Evolutionary conservation across 2,329 filamentous ascomycete genomes (phyloP).

Genomic region (Botrytis fragariae): DNA sequence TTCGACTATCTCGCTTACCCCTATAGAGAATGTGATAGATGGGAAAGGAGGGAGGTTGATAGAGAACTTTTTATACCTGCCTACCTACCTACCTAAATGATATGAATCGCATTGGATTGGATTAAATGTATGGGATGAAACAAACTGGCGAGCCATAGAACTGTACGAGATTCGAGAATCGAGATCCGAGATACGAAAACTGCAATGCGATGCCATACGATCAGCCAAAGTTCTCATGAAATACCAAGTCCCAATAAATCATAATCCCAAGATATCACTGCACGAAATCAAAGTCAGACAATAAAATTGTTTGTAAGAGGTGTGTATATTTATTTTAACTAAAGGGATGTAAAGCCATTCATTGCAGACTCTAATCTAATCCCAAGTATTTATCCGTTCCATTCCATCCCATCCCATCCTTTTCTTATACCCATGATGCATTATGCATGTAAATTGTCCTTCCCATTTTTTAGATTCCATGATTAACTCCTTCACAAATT

Average conservation of each 20-base stretch:
- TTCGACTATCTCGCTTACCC: too few species aligned
- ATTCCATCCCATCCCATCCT: neutral
- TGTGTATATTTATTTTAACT: neutral
- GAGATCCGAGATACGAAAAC: neutral
- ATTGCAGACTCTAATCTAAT: neutral
- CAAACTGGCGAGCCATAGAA: neutral
- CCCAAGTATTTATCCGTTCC: neutral
- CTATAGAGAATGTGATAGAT: too few species aligned
- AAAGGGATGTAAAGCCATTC: neutral
- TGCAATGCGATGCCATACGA: neutral
- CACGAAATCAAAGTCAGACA: neutral
- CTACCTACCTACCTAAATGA: neutral
- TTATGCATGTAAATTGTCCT: neutral
- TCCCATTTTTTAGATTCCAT: neutral
- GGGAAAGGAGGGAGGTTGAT: neutral
- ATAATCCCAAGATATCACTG: neutral
- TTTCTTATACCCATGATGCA: neutral
- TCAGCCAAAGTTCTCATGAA: neutral
- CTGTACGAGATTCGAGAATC: neutral
- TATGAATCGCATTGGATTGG: neutral
- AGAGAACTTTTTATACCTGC: neutral
- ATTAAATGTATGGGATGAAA: neutral
- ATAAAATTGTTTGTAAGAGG: too few species aligned
- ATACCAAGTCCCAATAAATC: neutral
- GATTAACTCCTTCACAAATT: slow-evolving; percentile 1